Percentiles rank a stretch among this genome's conserved stretches.
Evolutionary conservation across 1,284 basidiomycete genomes (phyloP).

Genomic region (Apiotrichum gracile): DNA sequence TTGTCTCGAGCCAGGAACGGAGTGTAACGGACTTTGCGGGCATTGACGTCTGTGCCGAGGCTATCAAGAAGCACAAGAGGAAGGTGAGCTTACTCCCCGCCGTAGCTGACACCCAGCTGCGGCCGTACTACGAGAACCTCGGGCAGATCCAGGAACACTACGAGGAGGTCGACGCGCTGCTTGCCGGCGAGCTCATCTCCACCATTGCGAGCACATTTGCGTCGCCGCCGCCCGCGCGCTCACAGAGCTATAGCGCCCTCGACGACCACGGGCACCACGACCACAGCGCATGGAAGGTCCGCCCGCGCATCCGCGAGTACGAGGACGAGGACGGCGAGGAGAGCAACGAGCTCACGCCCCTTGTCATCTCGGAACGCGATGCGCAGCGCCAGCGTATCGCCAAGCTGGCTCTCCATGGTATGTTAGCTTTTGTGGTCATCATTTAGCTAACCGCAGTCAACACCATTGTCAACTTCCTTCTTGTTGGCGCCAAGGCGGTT

Average conservation of each 20-base stretch:
- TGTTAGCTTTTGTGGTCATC: background rate
- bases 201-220: slow-evolving; percentile 40
- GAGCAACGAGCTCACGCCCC: slow-evolving; percentile 20
- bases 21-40: slow-evolving; percentile 28
- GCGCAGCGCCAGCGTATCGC: slow-evolving; percentile 36
- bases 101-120: slow-evolving; percentile 21
- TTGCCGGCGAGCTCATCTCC: slow-evolving; percentile 40
- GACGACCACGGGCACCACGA: background rate
- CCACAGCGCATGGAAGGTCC: slow-evolving; percentile 21
- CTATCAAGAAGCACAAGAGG: slow-evolving; percentile 22
- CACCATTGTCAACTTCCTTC: slow-evolving; percentile 49
- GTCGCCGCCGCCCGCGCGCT: background rate
- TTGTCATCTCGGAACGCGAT: slow-evolving; percentile 27
- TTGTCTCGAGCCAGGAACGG: slow-evolving; percentile 31
- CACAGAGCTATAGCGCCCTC: background rate
- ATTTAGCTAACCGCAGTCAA: slow-evolving; percentile 39
- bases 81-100: slow-evolving; percentile 26
- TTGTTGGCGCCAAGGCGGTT: slow-evolving; percentile 51
- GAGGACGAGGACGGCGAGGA: slow-evolving; percentile 3
- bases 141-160: slow-evolving; percentile 37
- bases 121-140: slow-evolving; percentile 40
- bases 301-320: slow-evolving; percentile 1
- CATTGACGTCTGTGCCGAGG: background rate
- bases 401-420: slow-evolving; percentile 39
- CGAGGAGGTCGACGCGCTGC: slow-evolving; percentile 42